Evolutionary conservation across 2,329 filamentous ascomycete species (phyloP).

Genomic region (Diaporthe citri): DNA sequence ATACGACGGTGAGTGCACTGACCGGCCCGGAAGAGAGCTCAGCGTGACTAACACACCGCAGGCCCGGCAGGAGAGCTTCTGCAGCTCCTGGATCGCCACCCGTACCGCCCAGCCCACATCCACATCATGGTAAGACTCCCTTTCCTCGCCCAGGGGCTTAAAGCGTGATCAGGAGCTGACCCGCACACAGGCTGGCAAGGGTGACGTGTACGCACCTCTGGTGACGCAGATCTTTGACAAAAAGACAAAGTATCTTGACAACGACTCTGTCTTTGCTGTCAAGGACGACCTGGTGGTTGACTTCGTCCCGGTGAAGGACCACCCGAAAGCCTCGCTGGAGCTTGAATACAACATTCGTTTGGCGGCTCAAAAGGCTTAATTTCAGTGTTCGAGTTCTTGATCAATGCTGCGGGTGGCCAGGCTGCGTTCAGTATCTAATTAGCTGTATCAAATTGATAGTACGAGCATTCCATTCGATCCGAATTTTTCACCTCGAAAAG

Average conservation of each 20-base stretch:
- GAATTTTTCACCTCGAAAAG: not conserved
- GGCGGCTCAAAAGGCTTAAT: conserved; percentile 21
- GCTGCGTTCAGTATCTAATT: not conserved
- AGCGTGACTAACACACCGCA: conserved; percentile 45
- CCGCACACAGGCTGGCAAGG: conserved; percentile 36
- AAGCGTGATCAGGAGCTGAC: conserved; percentile 4
- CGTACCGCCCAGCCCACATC: conserved; percentile 70
- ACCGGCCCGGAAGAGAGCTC: not conserved
- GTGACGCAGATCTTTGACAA: conserved; percentile 78
- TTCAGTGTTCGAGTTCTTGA: too few relatives aligned
- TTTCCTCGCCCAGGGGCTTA: not conserved
- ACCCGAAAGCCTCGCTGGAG: conserved; percentile 52
- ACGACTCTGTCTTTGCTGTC: conserved; percentile 56
- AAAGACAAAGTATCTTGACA: conserved; percentile 65
- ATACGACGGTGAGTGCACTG: conserved; percentile 36
- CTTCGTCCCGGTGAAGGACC: conserved; percentile 51
- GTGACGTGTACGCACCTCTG: conserved; percentile 45
- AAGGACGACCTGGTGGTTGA: conserved; percentile 54
- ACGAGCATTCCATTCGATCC: not conserved
- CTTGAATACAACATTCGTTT: conserved; percentile 54
- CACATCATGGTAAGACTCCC: conserved; percentile 65
- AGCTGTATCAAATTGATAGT: not conserved
- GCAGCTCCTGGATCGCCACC: conserved; percentile 65
- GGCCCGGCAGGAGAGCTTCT: conserved; percentile 68
- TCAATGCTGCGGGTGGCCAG: not conserved